A percentile compares a stretch with the other conserved stretches of the same genome.
phyloP scores from a whole-genome alignment of 2,329 filamentous ascomycete species.

The Colletotrichum melonis region DNA sequence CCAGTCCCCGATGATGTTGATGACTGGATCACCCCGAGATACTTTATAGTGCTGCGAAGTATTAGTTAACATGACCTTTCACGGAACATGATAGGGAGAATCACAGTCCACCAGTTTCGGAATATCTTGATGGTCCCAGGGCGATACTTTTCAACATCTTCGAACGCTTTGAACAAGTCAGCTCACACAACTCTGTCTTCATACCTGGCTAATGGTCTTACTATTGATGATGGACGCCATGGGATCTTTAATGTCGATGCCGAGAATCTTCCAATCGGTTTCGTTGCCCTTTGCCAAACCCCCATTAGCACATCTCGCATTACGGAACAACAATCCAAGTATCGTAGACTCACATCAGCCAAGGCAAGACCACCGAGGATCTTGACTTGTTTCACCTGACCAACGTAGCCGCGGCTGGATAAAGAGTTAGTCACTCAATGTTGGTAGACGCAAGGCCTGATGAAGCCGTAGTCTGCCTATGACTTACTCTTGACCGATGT shows the following conservation, averaged over 20 bases:
- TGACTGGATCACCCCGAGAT: slow-evolving; percentile 47
- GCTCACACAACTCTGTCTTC: not conserved
- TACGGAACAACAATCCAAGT: not conserved
- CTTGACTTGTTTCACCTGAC: slow-evolving; percentile 55
- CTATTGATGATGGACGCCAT: slow-evolving; percentile 48
- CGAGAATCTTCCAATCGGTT: slow-evolving; percentile 55
- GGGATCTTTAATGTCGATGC: slow-evolving; percentile 51
- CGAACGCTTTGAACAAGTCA: slow-evolving; percentile 40
- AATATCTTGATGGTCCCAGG: slow-evolving; percentile 48
- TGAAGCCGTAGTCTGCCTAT: not conserved
- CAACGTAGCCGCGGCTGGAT: slow-evolving; percentile 44
- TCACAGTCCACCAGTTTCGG: slow-evolving; percentile 53
- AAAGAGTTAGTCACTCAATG: not conserved
- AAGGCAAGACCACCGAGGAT: slow-evolving; percentile 53
- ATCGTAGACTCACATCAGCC: slow-evolving; percentile 46
- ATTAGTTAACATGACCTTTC: not conserved
- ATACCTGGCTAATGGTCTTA: slow-evolving; percentile 32
- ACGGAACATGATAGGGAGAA: slow-evolving; percentile 11
- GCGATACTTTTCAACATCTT: slow-evolving; percentile 52
- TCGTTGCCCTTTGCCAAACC: slow-evolving; percentile 40
- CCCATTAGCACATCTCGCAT: not conserved
- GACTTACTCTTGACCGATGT: slow-evolving; percentile 48
- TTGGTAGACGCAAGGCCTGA: too few species aligned
- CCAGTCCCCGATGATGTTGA: slow-evolving; percentile 49
- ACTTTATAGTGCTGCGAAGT: slow-evolving; percentile 52